Conservation (phyloP, 345 rosid genomes). For the Odontarrhena argentea region DNA sequence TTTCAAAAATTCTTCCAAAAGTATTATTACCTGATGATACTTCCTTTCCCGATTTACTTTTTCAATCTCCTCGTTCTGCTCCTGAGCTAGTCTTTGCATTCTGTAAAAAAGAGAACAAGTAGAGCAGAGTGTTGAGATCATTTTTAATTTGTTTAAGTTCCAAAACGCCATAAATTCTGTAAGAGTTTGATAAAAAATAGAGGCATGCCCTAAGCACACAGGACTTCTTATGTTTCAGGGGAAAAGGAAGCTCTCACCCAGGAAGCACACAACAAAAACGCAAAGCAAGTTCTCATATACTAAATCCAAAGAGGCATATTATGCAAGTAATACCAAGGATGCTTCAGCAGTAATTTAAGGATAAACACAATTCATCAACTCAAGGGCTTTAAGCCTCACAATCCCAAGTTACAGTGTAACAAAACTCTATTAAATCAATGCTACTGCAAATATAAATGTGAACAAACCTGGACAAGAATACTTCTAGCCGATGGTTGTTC, state of each 20-base stretch:
- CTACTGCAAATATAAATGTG: conserved; percentile 4
- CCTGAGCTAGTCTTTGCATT: conserved; percentile 75
- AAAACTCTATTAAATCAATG: not conserved
- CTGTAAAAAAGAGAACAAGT: conserved; percentile 44
- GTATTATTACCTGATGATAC: conserved; percentile 76
- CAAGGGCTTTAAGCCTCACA: not conserved
- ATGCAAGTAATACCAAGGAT: conserved; percentile 23
- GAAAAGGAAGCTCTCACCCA: conserved; percentile 22
- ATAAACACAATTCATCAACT: conserved; percentile 10
- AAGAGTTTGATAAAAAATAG: conserved; percentile 9
- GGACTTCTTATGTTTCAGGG: conserved; percentile 15
- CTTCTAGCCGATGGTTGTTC: conserved; percentile 71
- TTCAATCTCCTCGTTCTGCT: conserved; percentile 83
- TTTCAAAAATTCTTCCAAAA: not conserved
- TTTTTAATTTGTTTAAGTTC: conserved; percentile 3
- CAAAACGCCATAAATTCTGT: conserved; percentile 2
- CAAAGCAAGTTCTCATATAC: conserved; percentile 4
- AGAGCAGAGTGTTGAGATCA: conserved; percentile 16
- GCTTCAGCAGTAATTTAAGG: conserved; percentile 19
- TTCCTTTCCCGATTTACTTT: conserved; percentile 93
- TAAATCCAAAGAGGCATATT: conserved; percentile 18
- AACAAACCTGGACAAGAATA: conserved; percentile 66
- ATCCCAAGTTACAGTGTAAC: not conserved
- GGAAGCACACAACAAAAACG: conserved; percentile 11
- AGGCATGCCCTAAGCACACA: conserved; percentile 10